Evolutionary conservation across 1,139 yeast species (phyloP), one percentile per base, ranked within the genome.

Genomic region (Meyerozyma guilliermondii): DNA sequence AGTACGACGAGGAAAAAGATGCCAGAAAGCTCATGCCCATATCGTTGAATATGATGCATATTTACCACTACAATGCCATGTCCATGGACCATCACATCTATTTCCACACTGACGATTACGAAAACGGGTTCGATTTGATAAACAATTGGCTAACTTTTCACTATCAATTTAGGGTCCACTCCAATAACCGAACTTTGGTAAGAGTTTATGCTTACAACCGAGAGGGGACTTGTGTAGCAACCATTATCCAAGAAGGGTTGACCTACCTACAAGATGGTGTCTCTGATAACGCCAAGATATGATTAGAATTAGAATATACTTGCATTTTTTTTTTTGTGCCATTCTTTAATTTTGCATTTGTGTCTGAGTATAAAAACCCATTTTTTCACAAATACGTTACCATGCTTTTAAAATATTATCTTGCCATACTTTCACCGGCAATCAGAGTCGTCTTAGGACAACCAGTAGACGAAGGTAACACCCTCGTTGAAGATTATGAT

Each of bases 1-100:
- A 63, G 8, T 67, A 54, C 33, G 76, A 71, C 47, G 59, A 56
- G 16, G 51, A 48, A 11, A 56, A 56, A 38, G 72, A 69, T 47
- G 74, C 75, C 0, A 50, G 63, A 22, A 36, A 47, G 17, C 50
- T 69, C 45, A 54, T 71, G 59, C 46, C 58, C n/a, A 44, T 51
- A 5, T 63, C 75, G 8, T 53, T 71, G 40, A 72, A 72, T 46
- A 63, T 64, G 6, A 47, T 70, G 37, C 78, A 72, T 44, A 42
- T 71, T 11, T 69, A 62, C 50, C 78, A 72, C 50, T 72, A 71
- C 54, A 67, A 68, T 46, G 77, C 77, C 27, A 71, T 72, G 76
- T 69, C 76, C 3, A 54, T 72, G 33, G 77, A 71, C 48, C 78
- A 72, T 49, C 76, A 71, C 47, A 59, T 72, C 18, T 71, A 71